Evolutionary conservation across 176 grass and related monocot species (phyloP), one percentile per base, ranked within the genome.

Genomic region (Cenchrus fungigraminus): DNA sequence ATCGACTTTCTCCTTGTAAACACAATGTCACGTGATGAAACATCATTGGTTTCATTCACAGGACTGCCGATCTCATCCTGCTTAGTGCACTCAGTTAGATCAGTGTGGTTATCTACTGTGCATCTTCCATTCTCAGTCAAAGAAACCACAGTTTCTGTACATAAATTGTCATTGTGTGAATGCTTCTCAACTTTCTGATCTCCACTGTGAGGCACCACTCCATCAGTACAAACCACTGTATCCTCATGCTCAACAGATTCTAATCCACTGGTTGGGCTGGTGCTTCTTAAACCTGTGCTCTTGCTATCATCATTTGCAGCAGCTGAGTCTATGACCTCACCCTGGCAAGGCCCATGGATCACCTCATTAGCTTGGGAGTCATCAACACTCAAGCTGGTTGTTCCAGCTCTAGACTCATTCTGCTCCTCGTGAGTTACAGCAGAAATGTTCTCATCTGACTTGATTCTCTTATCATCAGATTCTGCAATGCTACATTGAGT

Each of bases 1-100:
- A 85, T 72, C 44, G 84, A 57, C 47, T 65, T 88, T 70, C 85
- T 92, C 76, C 84, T 89, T 44, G 83, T 90, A 81, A 91, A 91
- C 5, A 91, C 78, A 71, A 83, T 78, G 74, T 82, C 85, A 65
- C 62, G 50, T 82, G 82, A 16, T 17, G 73, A 93, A 82, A 51
- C 15, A 77, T 31, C 86, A 68, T 86, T 90, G 42, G 29, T 53
- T 82, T 88, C 77, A 12, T 59, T 69, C 56, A 46, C 55, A 68
- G 29, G 68, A 32, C 20, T 62, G 31, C 10, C 83, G 56, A 44
- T 71, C 10, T 53, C 81, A 45, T 75, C 61, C 52, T 82, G 77
- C 32, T 93, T 73, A 68, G 31, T 58, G 78, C 51, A 77, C 76
- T 76, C 82, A 78, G 57, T 58, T 87, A 65, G 52, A 28, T 10